A percentile compares a stretch with the other conserved stretches of the same genome.
These are phyloP conservation scores for Ophiognomonia clavigignenti-juglandacearum DNA, from an alignment of 2,329 filamentous ascomycete species.

Conservation along the genomic window DNA sequence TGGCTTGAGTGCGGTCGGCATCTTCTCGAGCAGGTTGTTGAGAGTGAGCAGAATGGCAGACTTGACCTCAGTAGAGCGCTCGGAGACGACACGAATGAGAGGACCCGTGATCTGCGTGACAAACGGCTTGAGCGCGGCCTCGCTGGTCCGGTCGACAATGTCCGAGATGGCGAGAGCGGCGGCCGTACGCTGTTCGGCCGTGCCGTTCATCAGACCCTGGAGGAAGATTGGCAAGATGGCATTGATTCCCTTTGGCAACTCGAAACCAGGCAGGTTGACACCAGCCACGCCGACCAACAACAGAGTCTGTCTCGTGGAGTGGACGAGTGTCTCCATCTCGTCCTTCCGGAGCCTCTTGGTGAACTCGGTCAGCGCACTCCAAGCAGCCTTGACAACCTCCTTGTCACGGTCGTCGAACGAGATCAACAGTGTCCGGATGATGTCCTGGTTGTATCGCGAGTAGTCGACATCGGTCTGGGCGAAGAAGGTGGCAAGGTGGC, in stretches of 20 bases:
- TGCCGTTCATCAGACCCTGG: constrained; percentile 96
- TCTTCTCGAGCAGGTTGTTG: constrained; percentile 94
- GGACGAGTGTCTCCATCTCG: constrained; percentile 91
- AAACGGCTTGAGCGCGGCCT: constrained; percentile 84
- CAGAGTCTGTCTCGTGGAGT: constrained; percentile 79
- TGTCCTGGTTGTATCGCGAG: constrained; percentile 91
- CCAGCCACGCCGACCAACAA: constrained; percentile 86
- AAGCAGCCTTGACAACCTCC: constrained; percentile 83
- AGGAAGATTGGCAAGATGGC: constrained; percentile 94
- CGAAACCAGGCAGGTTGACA: constrained; percentile 79
- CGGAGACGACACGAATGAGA: constrained; percentile 94
- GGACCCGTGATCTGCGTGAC: constrained; percentile 97
- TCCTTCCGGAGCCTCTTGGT: constrained; percentile 91
- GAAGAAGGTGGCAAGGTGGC: constrained; percentile 85
- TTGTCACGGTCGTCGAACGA: constrained; percentile 85
- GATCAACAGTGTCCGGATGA: constrained; percentile 83
- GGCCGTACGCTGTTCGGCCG: constrained; percentile 84
- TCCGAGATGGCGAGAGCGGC: constrained; percentile 92
- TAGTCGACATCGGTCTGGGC: constrained; percentile 76
- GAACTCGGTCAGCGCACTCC: constrained; percentile 80
- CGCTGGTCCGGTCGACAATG: constrained; percentile 86
- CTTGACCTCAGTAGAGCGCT: constrained; percentile 93
- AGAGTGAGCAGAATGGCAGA: constrained; percentile 89
- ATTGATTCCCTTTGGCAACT: constrained; percentile 92
- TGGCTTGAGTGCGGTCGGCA: constrained; percentile 89